Base-by-base conservation (phyloP, 129 eudicot species). In the Flaveria linearis region DNA sequence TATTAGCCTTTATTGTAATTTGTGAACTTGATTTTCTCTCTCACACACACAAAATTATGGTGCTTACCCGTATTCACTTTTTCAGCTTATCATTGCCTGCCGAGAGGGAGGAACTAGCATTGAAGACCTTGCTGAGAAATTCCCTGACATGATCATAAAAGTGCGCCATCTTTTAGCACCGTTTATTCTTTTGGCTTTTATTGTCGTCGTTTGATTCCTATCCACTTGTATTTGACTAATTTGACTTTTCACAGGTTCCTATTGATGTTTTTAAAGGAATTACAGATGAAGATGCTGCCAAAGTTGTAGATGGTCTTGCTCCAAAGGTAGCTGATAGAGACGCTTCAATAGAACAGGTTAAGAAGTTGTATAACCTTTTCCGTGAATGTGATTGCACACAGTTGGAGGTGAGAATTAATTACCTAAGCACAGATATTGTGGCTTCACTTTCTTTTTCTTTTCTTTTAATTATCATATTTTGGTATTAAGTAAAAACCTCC, bases 21-120 rank as follows among this genome's bases (percentile, higher is more conserved):
- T 16, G 49, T 26, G 16, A 71, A 30, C 28, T 15, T 9, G 26
- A 12, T 41, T 41, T 9, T 73, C 53, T 50, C n/a, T 39, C 52
- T 71, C 47, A n/a, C 75, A 14, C 75, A 14, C 66, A 17, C 63
- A 75, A 17, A 64, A 26, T 13, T 55, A 20, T 20, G 68, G 46
- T 78, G 73, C 75, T 63, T 33, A 74, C 41, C 51, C 76, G 50
- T 64, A 22, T 80, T 61, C 58, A 12, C 3, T 71, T 62, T 30
- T 80, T 79, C 84, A 94, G 98, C 86, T 94, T 77, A 94, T 94
- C 28, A 91, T 94, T 72, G 92, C 98, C 13, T 94, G 97, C 73
- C 70, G 85, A 73, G 86, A 94, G 82, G 98, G 98, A 74, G 98
- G 98, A 80, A 94, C 98, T 74, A 94, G 98, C 80, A 94, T 94